Conservation (phyloP, 2,329 filamentous ascomycete species). For the Cladophialophora yegresii region DNA sequence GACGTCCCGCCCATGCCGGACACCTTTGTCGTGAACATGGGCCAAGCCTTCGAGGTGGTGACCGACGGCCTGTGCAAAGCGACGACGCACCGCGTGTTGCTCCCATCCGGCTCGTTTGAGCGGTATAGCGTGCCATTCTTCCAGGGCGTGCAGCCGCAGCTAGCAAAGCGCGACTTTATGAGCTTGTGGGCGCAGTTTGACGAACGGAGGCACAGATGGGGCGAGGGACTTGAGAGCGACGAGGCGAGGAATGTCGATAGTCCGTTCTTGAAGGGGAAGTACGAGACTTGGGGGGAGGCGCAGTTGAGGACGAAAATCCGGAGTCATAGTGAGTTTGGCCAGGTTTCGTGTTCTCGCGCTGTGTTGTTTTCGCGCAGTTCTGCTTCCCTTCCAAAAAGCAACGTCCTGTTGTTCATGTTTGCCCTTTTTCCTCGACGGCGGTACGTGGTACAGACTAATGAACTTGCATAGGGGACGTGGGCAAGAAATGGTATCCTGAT, state of each 20-base stretch:
- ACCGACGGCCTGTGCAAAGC: slow-evolving; percentile 50
- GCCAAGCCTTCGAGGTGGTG: slow-evolving; percentile 48
- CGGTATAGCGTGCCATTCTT: slow-evolving; percentile 50
- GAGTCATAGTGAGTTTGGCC: slow-evolving; percentile 48
- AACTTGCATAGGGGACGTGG: slow-evolving; percentile 44
- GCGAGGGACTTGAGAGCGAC: slow-evolving; percentile 39
- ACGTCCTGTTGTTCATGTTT: background rate
- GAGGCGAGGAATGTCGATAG: slow-evolving; percentile 51
- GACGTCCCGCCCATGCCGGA: slow-evolving; percentile 48
- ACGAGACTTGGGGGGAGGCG: slow-evolving; percentile 59
- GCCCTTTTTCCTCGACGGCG: background rate
- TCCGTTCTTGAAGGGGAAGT: slow-evolving; percentile 53
- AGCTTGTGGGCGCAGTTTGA: slow-evolving; percentile 47
- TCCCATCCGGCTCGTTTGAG: slow-evolving; percentile 44
- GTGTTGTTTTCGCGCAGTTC: background rate
- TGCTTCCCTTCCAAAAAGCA: too few relatives aligned
- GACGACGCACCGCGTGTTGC: slow-evolving; percentile 48
- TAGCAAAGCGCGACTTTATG: slow-evolving; percentile 50
- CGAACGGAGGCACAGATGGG: background rate
- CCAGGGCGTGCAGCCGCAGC: slow-evolving; percentile 53
- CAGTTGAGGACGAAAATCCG: slow-evolving; percentile 58
- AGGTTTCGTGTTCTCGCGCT: background rate
- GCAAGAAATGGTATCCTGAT: slow-evolving; percentile 50
- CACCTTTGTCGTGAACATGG: slow-evolving; percentile 53
- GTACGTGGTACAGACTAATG: background rate